phyloP scores from a whole-genome alignment of 805 yeast species.

The Candida orba region DNA sequence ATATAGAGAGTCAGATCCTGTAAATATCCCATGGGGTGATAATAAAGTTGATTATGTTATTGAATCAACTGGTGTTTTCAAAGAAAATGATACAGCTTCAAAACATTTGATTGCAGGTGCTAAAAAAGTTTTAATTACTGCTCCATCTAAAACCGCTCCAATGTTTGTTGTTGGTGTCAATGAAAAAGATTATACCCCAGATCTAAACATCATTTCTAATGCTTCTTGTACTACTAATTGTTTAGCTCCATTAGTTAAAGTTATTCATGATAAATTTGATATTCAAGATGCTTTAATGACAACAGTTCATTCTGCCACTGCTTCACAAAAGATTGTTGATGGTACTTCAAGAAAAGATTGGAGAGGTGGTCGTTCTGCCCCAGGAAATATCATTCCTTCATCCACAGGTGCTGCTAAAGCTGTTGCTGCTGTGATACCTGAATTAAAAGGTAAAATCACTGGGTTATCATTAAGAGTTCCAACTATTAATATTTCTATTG shows the following conservation, averaged over 20 bases:
- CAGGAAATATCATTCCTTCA: conserved; percentile 91
- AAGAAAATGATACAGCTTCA: conserved; percentile 69
- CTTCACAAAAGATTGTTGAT: conserved; percentile 93
- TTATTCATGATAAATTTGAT: conserved; percentile 77
- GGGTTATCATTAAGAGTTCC: conserved; percentile 94
- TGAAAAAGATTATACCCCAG: conserved; percentile 69
- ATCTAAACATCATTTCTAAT: conserved; percentile 73
- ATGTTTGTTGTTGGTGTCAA: conserved; percentile 94
- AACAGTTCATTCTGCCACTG: conserved; percentile 93
- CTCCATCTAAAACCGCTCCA: conserved; percentile 91
- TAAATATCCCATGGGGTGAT: conserved; percentile 81
- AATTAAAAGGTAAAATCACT: conserved; percentile 85
- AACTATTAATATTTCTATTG: conserved; percentile 89
- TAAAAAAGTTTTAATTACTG: conserved; percentile 90
- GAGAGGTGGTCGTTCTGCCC: conserved; percentile 98
- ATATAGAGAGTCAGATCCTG: conserved; percentile 81
- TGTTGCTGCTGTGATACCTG: conserved; percentile 91
- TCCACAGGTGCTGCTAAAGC: conserved; percentile 98
- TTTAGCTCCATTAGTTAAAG: conserved; percentile 91
- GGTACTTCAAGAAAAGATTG: conserved; percentile 98
- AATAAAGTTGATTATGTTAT: conserved; percentile 78
- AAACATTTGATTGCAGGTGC: conserved; percentile 89
- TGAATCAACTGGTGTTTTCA: conserved; percentile 95
- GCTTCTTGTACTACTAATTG: conserved; percentile 97
- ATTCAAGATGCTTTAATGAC: conserved; percentile 93